These are phyloP conservation scores for Phytophthora constricta DNA, from an alignment of 352 stramenopile genomes.

Conservation along the genomic window DNA sequence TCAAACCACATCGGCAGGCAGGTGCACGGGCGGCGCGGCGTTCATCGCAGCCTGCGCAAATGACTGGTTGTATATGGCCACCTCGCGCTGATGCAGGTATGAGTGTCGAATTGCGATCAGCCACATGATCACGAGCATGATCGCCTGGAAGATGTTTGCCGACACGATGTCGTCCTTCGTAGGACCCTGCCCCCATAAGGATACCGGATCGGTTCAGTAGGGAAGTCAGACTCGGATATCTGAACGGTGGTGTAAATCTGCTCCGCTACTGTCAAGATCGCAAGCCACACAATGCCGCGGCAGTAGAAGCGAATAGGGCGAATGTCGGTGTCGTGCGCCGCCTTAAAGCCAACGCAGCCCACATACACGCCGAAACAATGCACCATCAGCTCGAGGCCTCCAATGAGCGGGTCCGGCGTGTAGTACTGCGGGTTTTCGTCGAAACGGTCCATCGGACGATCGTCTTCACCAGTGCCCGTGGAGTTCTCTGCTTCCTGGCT, in stretches of 20 bases:
- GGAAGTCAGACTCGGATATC: slow-evolving; percentile 79
- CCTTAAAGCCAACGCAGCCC: slow-evolving; percentile 87
- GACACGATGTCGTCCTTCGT: slow-evolving; percentile 88
- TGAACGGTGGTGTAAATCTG: slow-evolving; percentile 87
- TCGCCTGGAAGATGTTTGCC: slow-evolving; percentile 84
- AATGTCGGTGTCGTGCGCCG: slow-evolving; percentile 87
- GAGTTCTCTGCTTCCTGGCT: slow-evolving; percentile 38
- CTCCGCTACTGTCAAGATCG: slow-evolving; percentile 75
- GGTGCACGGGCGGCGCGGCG: slow-evolving; percentile 68
- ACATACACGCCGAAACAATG: slow-evolving; percentile 88
- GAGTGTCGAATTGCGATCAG: slow-evolving; percentile 82
- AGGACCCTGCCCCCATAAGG: slow-evolving; percentile 76
- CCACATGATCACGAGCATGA: slow-evolving; percentile 89
- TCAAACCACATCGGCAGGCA: slow-evolving; percentile 74
- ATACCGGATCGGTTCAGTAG: slow-evolving; percentile 71
- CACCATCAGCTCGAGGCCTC: slow-evolving; percentile 71
- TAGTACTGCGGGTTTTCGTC: slow-evolving; percentile 86
- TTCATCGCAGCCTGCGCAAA: slow-evolving; percentile 86
- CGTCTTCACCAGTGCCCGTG: slow-evolving; percentile 37
- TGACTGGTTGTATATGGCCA: slow-evolving; percentile 84
- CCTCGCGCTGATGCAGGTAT: slow-evolving; percentile 75
- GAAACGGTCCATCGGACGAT: slow-evolving; percentile 55
- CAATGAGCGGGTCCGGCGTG: slow-evolving; percentile 76
- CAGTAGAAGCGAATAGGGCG: slow-evolving; percentile 87
- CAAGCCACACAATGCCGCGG: slow-evolving; percentile 78